phyloP scores from a whole-genome alignment of 2,329 filamentous ascomycete genomes.

The Exophiala lecanii-corni region DNA sequence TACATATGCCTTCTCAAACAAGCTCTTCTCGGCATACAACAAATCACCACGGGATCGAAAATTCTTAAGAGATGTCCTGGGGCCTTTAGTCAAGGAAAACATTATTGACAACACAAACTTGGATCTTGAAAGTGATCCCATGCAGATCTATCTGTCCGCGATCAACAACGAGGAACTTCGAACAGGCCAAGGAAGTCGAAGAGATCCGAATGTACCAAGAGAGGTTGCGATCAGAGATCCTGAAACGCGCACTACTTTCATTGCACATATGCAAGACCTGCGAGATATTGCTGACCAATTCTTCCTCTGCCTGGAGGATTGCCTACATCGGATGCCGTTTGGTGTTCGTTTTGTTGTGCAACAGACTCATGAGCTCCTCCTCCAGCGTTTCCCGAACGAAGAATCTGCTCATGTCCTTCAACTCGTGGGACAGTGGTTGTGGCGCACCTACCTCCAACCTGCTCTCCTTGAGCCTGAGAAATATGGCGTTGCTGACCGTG shows the following conservation, averaged over 20 bases:
- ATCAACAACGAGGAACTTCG: constrained; percentile 97
- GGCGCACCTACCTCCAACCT: constrained; percentile 89
- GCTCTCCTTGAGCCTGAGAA: constrained; percentile 86
- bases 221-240: constrained; percentile 94
- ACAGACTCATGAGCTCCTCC: constrained; percentile 76
- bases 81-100: constrained; percentile 80
- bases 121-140: constrained; percentile 91
- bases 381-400: constrained; percentile 73
- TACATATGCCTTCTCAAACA: constrained; percentile 89
- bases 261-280: constrained; percentile 88
- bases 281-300: constrained; percentile 93
- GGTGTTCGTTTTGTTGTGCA: constrained; percentile 83
- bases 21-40: constrained; percentile 79
- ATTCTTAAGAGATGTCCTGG: constrained; percentile 80
- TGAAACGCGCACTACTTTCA: constrained; percentile 87
- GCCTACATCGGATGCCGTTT: constrained; percentile 84
- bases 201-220: constrained; percentile 77
- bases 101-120: constrained; percentile 88
- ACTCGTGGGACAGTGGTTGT: constrained; percentile 83
- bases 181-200: constrained; percentile 76
- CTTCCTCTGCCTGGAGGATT: constrained; percentile 74
- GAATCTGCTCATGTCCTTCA: constrained; percentile 73
- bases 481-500: constrained; percentile 85
- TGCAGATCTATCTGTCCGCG: constrained; percentile 91
- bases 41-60: constrained; percentile 89